phyloP scores from a whole-genome alignment of 2,329 filamentous ascomycete genomes.

The Lachnellula occidentalis region DNA sequence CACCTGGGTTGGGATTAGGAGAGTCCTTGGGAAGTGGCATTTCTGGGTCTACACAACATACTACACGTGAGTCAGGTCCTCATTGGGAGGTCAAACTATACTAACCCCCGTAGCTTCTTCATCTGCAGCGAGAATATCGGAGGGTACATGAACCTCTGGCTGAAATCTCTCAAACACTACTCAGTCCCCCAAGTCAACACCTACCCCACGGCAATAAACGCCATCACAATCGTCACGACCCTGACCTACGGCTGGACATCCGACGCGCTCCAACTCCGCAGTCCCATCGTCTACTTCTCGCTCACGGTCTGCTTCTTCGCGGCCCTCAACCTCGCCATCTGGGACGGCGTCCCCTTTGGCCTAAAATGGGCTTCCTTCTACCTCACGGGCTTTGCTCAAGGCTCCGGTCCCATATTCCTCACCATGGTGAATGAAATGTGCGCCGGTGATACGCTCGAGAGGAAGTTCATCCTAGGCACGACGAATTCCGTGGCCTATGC shows the following conservation, averaged over 20 bases:
- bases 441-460: slow-evolving; percentile 19
- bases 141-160: slow-evolving; percentile 25
- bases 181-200: slow-evolving; percentile 30
- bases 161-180: slow-evolving; percentile 22
- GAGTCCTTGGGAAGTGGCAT: slow-evolving; percentile 31
- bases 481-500: slow-evolving; percentile 27
- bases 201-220: slow-evolving; percentile 28
- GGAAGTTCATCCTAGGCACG: slow-evolving; percentile 23
- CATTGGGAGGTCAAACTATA: too few relatives aligned
- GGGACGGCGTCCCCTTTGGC: slow-evolving; percentile 24
- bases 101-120: slow-evolving; percentile 20
- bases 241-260: slow-evolving; percentile 28
- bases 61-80: slow-evolving; percentile 19
- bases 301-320: slow-evolving; percentile 24
- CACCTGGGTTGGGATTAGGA: slow-evolving; percentile 23
- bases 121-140: slow-evolving; percentile 26
- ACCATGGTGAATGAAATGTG: slow-evolving; percentile 28
- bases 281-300: slow-evolving; percentile 26
- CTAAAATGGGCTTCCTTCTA: slow-evolving; percentile 26
- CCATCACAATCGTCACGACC: slow-evolving; percentile 25
- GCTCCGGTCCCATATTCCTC: slow-evolving; percentile 25
- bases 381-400: slow-evolving; percentile 25
- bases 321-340: slow-evolving; percentile 25
- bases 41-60: slow-evolving; percentile 31
- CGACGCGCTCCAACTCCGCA: slow-evolving; percentile 24